Conservation (phyloP, 2,329 filamentous ascomycete species). For the Fusarium sp. region DNA sequence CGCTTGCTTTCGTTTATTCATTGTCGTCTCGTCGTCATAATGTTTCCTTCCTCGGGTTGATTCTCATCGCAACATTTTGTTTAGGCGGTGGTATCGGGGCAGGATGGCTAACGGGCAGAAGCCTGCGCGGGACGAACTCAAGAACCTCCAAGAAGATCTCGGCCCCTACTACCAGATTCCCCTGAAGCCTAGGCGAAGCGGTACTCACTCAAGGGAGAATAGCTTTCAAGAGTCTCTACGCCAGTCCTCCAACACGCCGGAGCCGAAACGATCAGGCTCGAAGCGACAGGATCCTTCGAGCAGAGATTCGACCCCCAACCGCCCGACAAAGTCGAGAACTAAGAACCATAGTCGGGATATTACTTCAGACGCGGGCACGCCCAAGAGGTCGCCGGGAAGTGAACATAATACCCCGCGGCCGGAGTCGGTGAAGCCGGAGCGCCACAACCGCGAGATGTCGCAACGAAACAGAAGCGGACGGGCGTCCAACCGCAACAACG, state of each 20-base stretch:
- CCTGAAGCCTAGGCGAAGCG: constrained; percentile 37
- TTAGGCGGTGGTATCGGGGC: constrained; percentile 44
- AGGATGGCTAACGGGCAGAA: constrained; percentile 49
- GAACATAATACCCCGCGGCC: constrained; percentile 37
- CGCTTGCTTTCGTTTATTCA: not conserved
- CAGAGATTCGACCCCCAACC: constrained; percentile 41
- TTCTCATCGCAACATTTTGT: constrained; percentile 44
- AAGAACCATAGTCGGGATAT: constrained; percentile 30
- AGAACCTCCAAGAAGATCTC: constrained; percentile 48
- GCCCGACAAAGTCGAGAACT: constrained; percentile 34
- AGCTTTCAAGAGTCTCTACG: constrained; percentile 38
- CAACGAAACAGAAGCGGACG: constrained; percentile 57
- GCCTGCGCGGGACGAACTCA: constrained; percentile 47
- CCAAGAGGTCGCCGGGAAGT: constrained; percentile 37
- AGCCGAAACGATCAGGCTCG: constrained; percentile 36
- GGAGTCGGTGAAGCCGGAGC: constrained; percentile 38
- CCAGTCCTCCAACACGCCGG: constrained; percentile 38
- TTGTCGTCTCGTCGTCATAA: constrained; percentile 16
- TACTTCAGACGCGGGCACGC: constrained; percentile 36
- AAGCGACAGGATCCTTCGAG: constrained; percentile 41
- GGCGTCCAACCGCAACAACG: constrained; percentile 56
- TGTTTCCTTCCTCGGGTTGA: constrained; percentile 41
- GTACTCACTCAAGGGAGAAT: constrained; percentile 37
- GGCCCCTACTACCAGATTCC: constrained; percentile 47
- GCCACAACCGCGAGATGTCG: constrained; percentile 49